Percentiles rank a stretch among this genome's conserved stretches.
Conservation (phyloP, 345 rosid species). For the Brassica carinata region DNA sequence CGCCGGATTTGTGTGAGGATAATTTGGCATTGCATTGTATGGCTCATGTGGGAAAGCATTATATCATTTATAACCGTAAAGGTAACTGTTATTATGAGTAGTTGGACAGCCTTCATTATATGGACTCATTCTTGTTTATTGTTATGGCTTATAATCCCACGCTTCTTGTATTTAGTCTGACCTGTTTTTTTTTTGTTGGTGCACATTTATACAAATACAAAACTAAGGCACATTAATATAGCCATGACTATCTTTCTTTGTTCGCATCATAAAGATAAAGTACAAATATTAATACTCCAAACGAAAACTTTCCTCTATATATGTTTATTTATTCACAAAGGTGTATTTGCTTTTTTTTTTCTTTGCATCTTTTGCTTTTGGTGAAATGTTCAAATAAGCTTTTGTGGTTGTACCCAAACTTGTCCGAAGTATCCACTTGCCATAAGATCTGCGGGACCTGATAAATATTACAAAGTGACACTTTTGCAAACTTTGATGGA, state of each 20-base stretch:
- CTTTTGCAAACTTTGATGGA: conserved; percentile 50
- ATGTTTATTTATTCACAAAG: conserved; percentile 15
- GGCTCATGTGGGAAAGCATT: conserved; percentile 13
- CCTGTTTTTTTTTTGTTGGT: not conserved
- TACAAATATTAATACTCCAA: conserved; percentile 35
- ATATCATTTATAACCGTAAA: conserved; percentile 13
- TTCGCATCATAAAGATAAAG: not conserved
- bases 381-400: conserved; percentile 39
- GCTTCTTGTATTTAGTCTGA: not conserved
- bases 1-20: conserved; percentile 13
- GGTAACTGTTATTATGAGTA: conserved; percentile 26
- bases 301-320: conserved; percentile 29
- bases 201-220: not conserved
- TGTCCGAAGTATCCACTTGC: conserved; percentile 40
- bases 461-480: conserved; percentile 23
- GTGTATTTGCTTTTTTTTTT: conserved; percentile 19
- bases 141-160: not conserved
- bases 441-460: conserved; percentile 54
- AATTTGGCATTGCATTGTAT: conserved; percentile 9
- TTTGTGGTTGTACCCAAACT: conserved; percentile 37
- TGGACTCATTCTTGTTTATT: conserved; percentile 23
- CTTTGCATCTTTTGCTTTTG: conserved; percentile 29
- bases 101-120: conserved; percentile 8
- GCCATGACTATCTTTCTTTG: not conserved
- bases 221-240: not conserved